Conservation (phyloP, 2,329 filamentous ascomycete genomes). For the Leptographium lundbergii region DNA sequence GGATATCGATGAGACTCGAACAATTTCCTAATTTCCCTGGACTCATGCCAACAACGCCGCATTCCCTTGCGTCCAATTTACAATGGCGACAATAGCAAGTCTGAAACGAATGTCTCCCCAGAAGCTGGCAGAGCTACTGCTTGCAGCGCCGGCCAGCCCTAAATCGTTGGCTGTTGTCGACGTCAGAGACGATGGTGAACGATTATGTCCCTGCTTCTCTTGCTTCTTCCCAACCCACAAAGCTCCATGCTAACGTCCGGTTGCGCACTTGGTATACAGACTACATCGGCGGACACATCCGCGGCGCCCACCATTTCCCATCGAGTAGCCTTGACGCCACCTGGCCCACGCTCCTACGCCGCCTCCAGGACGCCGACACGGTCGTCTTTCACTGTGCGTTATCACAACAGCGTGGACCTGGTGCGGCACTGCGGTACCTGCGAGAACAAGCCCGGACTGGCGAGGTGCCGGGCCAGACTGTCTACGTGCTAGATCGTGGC, state of each 20-base stretch:
- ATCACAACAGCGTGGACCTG: conserved; percentile 80
- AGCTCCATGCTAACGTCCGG: not conserved
- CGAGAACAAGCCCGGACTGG: conserved; percentile 41
- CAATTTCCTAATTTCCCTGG: not conserved
- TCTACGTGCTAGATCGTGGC: conserved; percentile 71
- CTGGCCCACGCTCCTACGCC: conserved; percentile 72
- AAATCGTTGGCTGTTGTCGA: conserved; percentile 63
- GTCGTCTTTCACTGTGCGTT: conserved; percentile 93
- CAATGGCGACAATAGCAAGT: conserved; percentile 43
- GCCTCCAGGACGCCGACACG: conserved; percentile 61
- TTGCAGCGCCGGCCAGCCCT: conserved; percentile 31
- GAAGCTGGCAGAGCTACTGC: conserved; percentile 53
- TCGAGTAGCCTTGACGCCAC: conserved; percentile 58
- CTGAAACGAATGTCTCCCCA: conserved; percentile 57
- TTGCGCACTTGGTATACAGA: conserved; percentile 36
- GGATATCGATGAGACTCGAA: not conserved
- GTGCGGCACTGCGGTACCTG: conserved; percentile 69
- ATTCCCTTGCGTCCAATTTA: not conserved
- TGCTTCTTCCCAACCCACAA: not conserved
- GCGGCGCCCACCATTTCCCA: conserved; percentile 62
- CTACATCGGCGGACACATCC: conserved; percentile 83
- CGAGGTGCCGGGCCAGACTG: conserved; percentile 41
- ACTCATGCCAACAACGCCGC: not conserved
- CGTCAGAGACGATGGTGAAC: conserved; percentile 67
- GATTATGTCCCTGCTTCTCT: not conserved